Evolutionary conservation across 345 rosid genomes (phyloP).

Genomic region (Ceriops decandra): DNA sequence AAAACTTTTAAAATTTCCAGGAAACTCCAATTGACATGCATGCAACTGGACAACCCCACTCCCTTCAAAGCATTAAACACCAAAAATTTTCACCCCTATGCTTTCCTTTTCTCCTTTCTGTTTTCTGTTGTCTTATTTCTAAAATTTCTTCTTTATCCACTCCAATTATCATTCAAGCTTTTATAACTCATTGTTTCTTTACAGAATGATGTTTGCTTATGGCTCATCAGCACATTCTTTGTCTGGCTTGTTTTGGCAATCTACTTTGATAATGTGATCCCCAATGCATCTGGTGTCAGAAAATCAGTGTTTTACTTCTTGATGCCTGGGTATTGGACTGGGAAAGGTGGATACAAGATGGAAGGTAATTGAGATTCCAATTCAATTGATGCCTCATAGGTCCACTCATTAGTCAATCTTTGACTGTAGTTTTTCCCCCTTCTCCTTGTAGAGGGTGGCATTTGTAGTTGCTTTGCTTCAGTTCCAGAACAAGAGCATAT

Average conservation of each 20-base stretch:
- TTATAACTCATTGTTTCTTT: conserved; percentile 17
- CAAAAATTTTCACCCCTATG: too few species aligned
- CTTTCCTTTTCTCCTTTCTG: not conserved
- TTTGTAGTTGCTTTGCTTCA: conserved; percentile 72
- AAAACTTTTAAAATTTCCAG: not conserved
- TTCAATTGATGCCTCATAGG: conserved; percentile 5
- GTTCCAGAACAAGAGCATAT: conserved; percentile 49
- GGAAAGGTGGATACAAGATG: conserved; percentile 71
- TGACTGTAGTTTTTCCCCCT: conserved; percentile 13
- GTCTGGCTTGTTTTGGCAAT: conserved; percentile 73
- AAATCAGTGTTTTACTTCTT: conserved; percentile 72
- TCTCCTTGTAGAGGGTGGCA: conserved; percentile 62
- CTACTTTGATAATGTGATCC: conserved; percentile 79
- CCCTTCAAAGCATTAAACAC: too few species aligned
- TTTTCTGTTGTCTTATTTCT: not conserved
- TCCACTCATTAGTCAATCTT: not conserved
- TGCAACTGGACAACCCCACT: too few species aligned
- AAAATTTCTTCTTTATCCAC: not conserved
- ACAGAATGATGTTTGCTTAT: conserved; percentile 74
- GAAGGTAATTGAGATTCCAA: conserved; percentile 49
- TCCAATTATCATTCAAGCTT: not conserved
- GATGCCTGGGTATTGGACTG: conserved; percentile 80
- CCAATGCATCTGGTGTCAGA: conserved; percentile 77
- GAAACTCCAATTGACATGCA: not conserved
- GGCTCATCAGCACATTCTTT: conserved; percentile 60